Percentiles rank a stretch among this genome's conserved stretches.
These are phyloP conservation scores for Boletus edulis DNA, from an alignment of 768 basidiomycete genomes.

Conservation along the genomic window DNA sequence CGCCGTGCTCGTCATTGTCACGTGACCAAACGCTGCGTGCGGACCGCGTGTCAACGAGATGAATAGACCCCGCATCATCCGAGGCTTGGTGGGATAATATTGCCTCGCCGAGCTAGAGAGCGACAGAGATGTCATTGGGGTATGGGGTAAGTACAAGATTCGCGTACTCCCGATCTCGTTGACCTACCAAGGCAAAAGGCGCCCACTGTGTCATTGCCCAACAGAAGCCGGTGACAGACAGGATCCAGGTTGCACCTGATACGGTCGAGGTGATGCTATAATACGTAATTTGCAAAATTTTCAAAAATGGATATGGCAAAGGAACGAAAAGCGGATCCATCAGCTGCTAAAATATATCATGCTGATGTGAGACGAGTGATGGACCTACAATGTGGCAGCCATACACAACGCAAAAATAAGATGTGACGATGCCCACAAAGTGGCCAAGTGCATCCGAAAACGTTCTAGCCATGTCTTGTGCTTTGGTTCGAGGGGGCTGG, in stretches of 20 bases:
- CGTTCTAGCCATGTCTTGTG: conserved; percentile 35
- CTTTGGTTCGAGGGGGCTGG: conserved; percentile 18
- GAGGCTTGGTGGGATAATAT: conserved; percentile 64
- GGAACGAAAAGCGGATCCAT: conserved; percentile 4
- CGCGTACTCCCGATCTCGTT: neutral
- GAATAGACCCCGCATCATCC: conserved; percentile 36
- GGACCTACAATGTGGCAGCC: conserved; percentile 77
- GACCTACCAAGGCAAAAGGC: conserved; percentile 80
- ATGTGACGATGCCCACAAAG: conserved; percentile 79
- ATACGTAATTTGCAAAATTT: neutral
- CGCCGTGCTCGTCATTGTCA: conserved; percentile 16
- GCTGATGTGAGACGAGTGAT: conserved; percentile 8
- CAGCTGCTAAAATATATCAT: conserved; percentile 8
- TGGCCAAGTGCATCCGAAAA: conserved; percentile 59
- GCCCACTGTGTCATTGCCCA: conserved; percentile 95
- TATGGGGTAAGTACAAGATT: conserved; percentile 15
- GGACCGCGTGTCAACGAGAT: conserved; percentile 37
- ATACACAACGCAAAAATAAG: conserved; percentile 73
- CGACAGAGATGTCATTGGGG: conserved; percentile 3
- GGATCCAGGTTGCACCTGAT: conserved; percentile 66
- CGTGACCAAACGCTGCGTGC: conserved; percentile 7
- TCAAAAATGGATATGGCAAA: conserved; percentile 3
- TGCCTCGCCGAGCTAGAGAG: conserved; percentile 71
- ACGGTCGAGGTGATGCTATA: conserved; percentile 71
- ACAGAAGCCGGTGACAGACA: conserved; percentile 82